phyloP scores from a whole-genome alignment of 1,139 yeast species.

The Candida dubliniensis region DNA sequence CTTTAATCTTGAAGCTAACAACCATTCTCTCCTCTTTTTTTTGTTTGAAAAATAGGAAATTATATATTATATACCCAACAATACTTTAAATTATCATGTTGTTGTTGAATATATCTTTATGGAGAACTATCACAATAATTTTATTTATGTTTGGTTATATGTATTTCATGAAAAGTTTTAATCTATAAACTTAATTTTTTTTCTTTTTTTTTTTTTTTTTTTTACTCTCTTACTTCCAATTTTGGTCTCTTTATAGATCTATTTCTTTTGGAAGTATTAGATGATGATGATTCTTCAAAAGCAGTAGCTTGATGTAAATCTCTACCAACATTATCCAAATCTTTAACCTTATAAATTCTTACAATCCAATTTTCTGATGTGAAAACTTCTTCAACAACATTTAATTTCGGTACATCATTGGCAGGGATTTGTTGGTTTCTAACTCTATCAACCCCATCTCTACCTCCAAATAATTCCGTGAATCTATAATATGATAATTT shows the following conservation, averaged over 20 bases:
- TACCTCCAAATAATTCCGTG: conserved; percentile 68
- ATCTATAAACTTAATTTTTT: too few relatives aligned
- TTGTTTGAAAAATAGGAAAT: too few relatives aligned
- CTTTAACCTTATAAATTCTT: conserved; percentile 90
- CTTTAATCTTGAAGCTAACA: too few relatives aligned
- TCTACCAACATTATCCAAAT: conserved; percentile 84
- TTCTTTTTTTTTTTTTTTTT: conserved; percentile 11
- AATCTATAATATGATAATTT: conserved; percentile 92
- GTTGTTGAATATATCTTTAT: too few relatives aligned
- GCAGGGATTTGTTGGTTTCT: conserved; percentile 76
- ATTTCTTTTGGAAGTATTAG: conserved; percentile 29
- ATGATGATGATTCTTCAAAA: conserved; percentile 32
- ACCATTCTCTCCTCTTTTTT: too few relatives aligned
- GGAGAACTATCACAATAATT: too few relatives aligned
- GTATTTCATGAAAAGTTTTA: too few relatives aligned
- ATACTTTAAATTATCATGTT: too few relatives aligned
- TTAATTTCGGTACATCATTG: conserved; percentile 58
- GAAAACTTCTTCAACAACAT: conserved; percentile 88
- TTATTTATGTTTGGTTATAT: too few relatives aligned
- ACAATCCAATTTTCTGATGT: conserved; percentile 97
- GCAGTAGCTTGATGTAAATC: conserved; percentile 52
- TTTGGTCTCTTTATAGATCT: conserved; percentile 54
- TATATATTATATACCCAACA: too few relatives aligned
- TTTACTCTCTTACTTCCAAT: conserved; percentile 48
- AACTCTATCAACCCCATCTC: conserved; percentile 79